Conservation (phyloP, 331 rosid species). For the Erythrophleum ivorense region DNA sequence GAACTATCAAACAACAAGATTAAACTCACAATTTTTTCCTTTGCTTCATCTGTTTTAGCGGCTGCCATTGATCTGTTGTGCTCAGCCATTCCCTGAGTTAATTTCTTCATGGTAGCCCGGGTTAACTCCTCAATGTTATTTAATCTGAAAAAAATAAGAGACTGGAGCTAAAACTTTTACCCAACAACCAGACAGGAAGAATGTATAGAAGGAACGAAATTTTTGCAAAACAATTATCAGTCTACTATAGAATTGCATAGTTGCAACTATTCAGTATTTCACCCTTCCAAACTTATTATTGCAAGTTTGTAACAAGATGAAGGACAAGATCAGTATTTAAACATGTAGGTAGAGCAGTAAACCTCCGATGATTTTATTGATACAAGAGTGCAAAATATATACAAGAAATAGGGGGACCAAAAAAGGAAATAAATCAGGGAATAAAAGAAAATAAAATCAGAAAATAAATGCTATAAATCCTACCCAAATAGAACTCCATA, state of each 20-base stretch:
- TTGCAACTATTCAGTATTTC: constrained; percentile 31
- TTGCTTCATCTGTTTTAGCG: constrained; percentile 94
- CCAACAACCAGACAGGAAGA: neutral
- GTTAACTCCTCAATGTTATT: constrained; percentile 85
- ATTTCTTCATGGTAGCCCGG: constrained; percentile 90
- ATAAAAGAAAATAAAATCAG: too few relatives aligned
- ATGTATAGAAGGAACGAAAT: neutral
- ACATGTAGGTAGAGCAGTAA: too few relatives aligned
- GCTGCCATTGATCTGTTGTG: constrained; percentile 92
- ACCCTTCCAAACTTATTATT: neutral
- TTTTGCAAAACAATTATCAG: constrained; percentile 14
- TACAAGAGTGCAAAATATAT: too few relatives aligned
- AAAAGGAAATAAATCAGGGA: too few relatives aligned
- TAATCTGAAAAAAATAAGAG: constrained; percentile 55
- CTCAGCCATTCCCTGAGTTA: constrained; percentile 97
- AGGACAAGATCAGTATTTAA: neutral
- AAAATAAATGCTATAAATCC: too few relatives aligned
- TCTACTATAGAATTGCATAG: neutral
- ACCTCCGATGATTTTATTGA: too few relatives aligned
- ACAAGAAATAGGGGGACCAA: too few relatives aligned
- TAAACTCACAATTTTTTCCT: constrained; percentile 76
- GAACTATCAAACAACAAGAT: constrained; percentile 25
- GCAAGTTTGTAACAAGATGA: neutral
- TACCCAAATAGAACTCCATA: too few relatives aligned
- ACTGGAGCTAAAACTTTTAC: neutral